Percentiles rank a stretch among this genome's conserved stretches.
Conservation (phyloP, 495 filamentous ascomycete genomes). For the Lophiotrema nucula region DNA sequence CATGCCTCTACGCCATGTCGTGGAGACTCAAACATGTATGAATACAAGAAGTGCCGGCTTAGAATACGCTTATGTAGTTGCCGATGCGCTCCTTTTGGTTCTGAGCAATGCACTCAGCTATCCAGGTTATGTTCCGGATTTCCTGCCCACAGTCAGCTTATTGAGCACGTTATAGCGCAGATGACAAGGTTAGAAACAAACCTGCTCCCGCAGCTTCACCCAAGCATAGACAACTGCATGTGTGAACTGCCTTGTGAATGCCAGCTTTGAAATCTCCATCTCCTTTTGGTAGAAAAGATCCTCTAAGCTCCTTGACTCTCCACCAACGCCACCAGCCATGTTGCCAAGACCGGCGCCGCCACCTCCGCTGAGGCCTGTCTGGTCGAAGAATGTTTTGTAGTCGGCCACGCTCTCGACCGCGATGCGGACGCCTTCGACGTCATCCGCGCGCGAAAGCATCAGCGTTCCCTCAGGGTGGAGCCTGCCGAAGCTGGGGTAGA, state of each 20-base stretch:
- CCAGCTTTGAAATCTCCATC: conserved; percentile 93
- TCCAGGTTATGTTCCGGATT: conserved; percentile 99
- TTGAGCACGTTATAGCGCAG: background rate
- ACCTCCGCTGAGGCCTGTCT: conserved; percentile 78
- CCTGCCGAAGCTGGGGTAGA: conserved; percentile 88
- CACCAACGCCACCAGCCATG: conserved; percentile 70
- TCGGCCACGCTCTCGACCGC: conserved; percentile 89
- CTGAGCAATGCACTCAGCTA: conserved; percentile 98
- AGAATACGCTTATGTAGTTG: conserved; percentile 98
- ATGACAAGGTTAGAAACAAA: conserved; percentile 47
- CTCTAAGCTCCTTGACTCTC: conserved; percentile 83
- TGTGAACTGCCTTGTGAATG: conserved; percentile 96
- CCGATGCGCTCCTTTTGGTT: conserved; percentile 98
- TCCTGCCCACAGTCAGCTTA: conserved; percentile 57
- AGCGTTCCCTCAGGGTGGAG: conserved; percentile 91
- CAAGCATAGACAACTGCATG: conserved; percentile 94
- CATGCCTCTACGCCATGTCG: too few species aligned
- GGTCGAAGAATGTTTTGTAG: conserved; percentile 93
- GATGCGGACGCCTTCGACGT: conserved; percentile 86
- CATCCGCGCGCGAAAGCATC: conserved; percentile 93
- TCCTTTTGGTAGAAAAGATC: conserved; percentile 99
- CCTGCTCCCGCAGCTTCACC: conserved; percentile 97
- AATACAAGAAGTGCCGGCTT: conserved; percentile 22
- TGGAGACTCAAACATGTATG: conserved; percentile 4
- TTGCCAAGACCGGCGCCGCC: conserved; percentile 68